Conservation (phyloP, 1,284 basidiomycete species). For the Meripilus lineatus region DNA sequence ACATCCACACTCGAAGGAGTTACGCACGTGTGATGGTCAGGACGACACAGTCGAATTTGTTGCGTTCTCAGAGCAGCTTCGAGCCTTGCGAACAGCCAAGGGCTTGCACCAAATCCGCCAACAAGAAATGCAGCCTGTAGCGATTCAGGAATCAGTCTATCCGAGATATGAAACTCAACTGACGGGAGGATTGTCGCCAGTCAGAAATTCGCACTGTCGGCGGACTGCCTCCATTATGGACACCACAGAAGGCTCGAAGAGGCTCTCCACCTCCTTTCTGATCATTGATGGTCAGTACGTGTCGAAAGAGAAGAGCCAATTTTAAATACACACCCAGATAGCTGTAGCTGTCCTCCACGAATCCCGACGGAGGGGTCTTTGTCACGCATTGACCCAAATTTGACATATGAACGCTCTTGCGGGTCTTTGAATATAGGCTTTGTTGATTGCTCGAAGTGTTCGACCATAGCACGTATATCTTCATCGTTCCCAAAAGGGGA, state of each 20-base stretch:
- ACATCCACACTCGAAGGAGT: neutral
- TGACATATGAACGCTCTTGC: slow-evolving; percentile 32
- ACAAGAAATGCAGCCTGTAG: slow-evolving; percentile 5
- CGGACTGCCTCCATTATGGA: neutral
- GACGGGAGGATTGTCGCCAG: neutral
- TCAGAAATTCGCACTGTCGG: no score
- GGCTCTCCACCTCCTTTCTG: neutral
- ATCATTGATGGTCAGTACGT: neutral
- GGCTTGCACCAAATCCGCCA: slow-evolving; percentile 6
- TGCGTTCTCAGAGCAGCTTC: neutral
- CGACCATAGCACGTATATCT: slow-evolving; percentile 32
- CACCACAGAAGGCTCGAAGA: neutral
- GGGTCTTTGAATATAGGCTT: slow-evolving; percentile 37
- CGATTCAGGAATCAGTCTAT: neutral
- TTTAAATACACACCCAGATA: slow-evolving; percentile 28
- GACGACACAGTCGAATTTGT: neutral
- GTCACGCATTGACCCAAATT: slow-evolving; percentile 35
- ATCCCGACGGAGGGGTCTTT: slow-evolving; percentile 33
- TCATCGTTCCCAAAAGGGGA: slow-evolving; percentile 31
- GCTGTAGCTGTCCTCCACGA: slow-evolving; percentile 33
- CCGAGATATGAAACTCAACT: neutral
- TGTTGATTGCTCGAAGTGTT: slow-evolving; percentile 35
- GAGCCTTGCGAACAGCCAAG: slow-evolving; percentile 1
- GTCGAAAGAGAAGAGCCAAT: neutral
- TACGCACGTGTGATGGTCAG: neutral